These are phyloP conservation scores for Candida khao-thaluensis DNA, from an alignment of 805 yeast species.

Conservation along the genomic window DNA sequence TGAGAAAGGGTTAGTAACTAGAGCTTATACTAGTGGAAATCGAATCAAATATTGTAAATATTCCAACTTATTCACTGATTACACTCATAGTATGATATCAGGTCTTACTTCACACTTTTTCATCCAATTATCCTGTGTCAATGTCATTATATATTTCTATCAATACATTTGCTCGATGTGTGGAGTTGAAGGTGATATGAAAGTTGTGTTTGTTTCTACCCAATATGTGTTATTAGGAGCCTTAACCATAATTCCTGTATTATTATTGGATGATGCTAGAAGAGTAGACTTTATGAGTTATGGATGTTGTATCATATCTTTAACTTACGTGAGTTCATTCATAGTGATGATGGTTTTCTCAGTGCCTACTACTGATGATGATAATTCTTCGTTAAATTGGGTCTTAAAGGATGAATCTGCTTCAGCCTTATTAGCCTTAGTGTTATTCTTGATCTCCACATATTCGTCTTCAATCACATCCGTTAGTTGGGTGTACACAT, in stretches of 20 bases:
- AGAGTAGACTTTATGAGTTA: slow-evolving; percentile 47
- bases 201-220: slow-evolving; percentile 33
- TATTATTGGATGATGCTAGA: slow-evolving; percentile 42
- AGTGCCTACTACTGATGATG: background rate
- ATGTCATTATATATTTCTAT: slow-evolving; percentile 44
- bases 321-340: slow-evolving; percentile 35
- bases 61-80: slow-evolving; percentile 32
- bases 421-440: slow-evolving; percentile 42
- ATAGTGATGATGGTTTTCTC: slow-evolving; percentile 33
- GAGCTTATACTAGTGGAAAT: slow-evolving; percentile 22
- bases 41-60: slow-evolving; percentile 22
- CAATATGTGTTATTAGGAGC: slow-evolving; percentile 39
- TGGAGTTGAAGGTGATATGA: slow-evolving; percentile 38
- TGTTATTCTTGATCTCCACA: slow-evolving; percentile 45
- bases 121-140: slow-evolving; percentile 47
- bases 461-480: slow-evolving; percentile 48
- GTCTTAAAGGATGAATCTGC: slow-evolving; percentile 30
- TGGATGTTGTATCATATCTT: slow-evolving; percentile 40
- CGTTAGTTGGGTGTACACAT: slow-evolving; percentile 49
- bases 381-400: slow-evolving; percentile 14
- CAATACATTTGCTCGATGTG: slow-evolving; percentile 48
- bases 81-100: slow-evolving; percentile 33
- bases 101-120: slow-evolving; percentile 42
- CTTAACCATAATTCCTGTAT: slow-evolving; percentile 45
- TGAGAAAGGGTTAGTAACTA: slow-evolving; percentile 24